Base-by-base conservation (phyloP, 2,329 filamentous ascomycete genomes). In the Sporothrix inflata region DNA sequence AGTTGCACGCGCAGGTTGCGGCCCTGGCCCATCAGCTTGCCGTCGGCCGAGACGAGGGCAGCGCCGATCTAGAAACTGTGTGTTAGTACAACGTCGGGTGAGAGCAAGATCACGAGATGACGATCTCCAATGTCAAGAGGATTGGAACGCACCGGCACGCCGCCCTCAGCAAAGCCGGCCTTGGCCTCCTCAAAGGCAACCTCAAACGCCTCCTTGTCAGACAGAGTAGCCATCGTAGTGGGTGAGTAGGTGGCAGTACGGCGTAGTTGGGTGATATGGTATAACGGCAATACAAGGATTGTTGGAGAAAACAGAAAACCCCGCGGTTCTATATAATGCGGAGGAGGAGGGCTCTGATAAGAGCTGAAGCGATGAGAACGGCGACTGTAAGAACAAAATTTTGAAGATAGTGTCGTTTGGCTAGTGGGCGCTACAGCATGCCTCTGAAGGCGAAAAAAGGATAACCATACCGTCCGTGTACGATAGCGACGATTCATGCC, bases 1-100 rank as follows among this genome's bases (percentile, higher is more conserved):
- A 90, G 90, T 80, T 94, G 92, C 21, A 93, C 87, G 71, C 92
- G 85, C 89, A 91, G 89, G 77, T 94, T 94, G 79, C 92, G 92
- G 12, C 92, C 92, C 73, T 87, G 84, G 21, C 92, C 92, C 4
- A 94, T 84, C 53, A 94, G 87, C 74, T 85, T 89, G 74, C 92
- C 92, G 76, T 92, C 87, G 72, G 86, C 86, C 51, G 88, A 87
- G n/a, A 94, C 86, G 34, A 94, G 84, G 21, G 83, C 85, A 19
- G 86, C 85, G 53, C 86, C 86, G 71, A 87, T 87, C 84, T 86
- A 74, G 27, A n/a, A 34, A 34, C 6, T 19, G n/a, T 12, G 14
- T 19, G n/a, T 42, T 3, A 24, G 12, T 14, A 57, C 0, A n/a
- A 24, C 57, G 61, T 57, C 47, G 38, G 16, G 63, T 30, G 49